Evolutionary conservation across 2,329 filamentous ascomycete genomes (phyloP), one percentile per base, ranked within the genome.

Genomic region (Amauroascus niger): DNA sequence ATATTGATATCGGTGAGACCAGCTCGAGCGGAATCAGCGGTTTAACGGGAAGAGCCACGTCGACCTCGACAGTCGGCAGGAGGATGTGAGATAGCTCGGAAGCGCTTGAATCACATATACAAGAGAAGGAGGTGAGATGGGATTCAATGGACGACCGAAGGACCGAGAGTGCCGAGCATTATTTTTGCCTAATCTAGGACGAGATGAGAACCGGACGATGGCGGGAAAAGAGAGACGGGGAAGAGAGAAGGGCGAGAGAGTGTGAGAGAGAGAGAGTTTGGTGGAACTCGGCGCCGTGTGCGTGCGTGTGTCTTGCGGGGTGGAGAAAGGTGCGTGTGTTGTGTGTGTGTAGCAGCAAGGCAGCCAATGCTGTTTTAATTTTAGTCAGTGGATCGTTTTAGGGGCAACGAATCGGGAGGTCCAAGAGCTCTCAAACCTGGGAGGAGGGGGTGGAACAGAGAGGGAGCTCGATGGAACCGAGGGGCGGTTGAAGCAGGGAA

Each of bases 381-480:
- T 51, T 32, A 43, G 40, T n/a, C 18, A 51, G 49, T 44, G 49
- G 49, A 51, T 43, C 39, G 22, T n/a, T 22, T 37, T 43, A 50
- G 39, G 39, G 37, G 49, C 39, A 43, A 16, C 49, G 49, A 51
- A 50, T 50, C 48, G 48, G 48, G 48, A 33, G 26, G 35, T 30
- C 39, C 48, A 41, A 44, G 49, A 51, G 49, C 49, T 51, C 39
- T 51, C 49, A 43, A 51, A 43, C 37, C 49, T 51, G 49, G 49
- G 35, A 39, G 39, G 9, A 24, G 48, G 39, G 18, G 39, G 48
- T 41, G 46, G 47, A 49, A 49, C 33, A 49, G 37, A 57, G 53
- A 53, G 16, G 43, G 48, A 37, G 49, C 53, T 49, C 50, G 52
- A 56, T 53, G 50, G 53, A 55, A 55, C 45, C 51, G 55, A 48